phyloP scores from a whole-genome alignment of 2,329 filamentous ascomycete genomes.

The Nemania sp. region DNA sequence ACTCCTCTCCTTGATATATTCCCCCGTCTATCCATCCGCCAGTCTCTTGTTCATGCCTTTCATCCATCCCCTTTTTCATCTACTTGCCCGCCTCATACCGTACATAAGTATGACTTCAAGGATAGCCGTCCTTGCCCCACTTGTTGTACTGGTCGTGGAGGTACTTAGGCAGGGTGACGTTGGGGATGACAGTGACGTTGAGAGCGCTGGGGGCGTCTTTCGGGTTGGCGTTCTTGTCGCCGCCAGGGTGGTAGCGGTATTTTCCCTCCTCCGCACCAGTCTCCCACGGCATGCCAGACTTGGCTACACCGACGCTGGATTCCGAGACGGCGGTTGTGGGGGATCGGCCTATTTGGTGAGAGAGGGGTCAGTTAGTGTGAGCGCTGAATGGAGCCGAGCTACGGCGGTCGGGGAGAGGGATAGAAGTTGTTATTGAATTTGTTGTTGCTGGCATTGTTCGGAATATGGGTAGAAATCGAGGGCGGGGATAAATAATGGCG shows the following conservation, averaged over 20 bases:
- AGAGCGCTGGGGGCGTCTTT: slow-evolving; percentile 93
- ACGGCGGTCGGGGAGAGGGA: slow-evolving; percentile 5
- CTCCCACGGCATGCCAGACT: slow-evolving; percentile 91
- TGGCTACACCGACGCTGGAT: slow-evolving; percentile 71
- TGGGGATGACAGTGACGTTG: slow-evolving; percentile 91
- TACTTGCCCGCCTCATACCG: too few species aligned
- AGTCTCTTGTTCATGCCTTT: too few species aligned
- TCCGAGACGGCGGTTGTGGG: slow-evolving; percentile 87
- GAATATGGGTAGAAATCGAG: too few species aligned
- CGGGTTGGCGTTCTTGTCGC: slow-evolving; percentile 72
- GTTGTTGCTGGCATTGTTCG: too few species aligned
- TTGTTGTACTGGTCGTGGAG: slow-evolving; percentile 99
- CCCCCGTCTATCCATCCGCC: too few species aligned
- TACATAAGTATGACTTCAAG: too few species aligned
- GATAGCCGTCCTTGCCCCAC: slow-evolving; percentile 91
- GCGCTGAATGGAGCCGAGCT: too few species aligned
- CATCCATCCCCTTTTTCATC: too few species aligned
- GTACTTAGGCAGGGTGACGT: slow-evolving; percentile 89
- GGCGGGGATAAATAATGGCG: too few species aligned
- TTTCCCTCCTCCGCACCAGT: slow-evolving; percentile 65
- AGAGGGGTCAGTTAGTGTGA: too few species aligned
- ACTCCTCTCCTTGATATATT: too few species aligned
- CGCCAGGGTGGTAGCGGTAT: slow-evolving; percentile 82
- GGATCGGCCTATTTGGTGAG: slow-evolving; percentile 76
- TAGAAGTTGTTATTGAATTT: neutral